phyloP scores from a whole-genome alignment of 1,284 basidiomycete species.

The Lentinula novae-zelandiae region DNA sequence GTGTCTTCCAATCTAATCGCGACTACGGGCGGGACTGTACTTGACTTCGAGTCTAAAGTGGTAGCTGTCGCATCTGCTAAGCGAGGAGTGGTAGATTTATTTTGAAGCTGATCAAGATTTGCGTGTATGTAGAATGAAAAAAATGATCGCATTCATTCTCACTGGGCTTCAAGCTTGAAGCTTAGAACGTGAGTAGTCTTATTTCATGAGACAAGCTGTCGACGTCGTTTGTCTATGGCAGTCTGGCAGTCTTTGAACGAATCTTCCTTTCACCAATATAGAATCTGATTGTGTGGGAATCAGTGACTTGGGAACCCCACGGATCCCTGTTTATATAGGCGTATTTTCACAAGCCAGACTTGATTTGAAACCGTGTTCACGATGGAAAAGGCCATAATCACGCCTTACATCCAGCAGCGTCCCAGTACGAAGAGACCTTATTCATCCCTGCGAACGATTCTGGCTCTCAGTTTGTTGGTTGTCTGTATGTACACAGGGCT shows the following conservation, averaged over 20 bases:
- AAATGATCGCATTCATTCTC: too few species aligned
- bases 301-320: background rate
- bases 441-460: background rate
- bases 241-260: too few species aligned
- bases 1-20: constrained; percentile 57
- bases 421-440: background rate
- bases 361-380: background rate
- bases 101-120: constrained; percentile 21
- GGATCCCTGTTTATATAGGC: background rate
- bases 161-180: too few species aligned
- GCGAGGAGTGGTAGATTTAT: constrained; percentile 41
- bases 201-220: too few species aligned
- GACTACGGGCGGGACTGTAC: constrained; percentile 48
- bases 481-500: background rate
- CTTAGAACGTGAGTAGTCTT: too few species aligned
- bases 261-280: background rate
- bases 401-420: background rate
- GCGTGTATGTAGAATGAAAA: background rate
- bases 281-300: background rate
- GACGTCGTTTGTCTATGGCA: too few species aligned
- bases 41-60: constrained; percentile 59
- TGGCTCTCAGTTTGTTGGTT: background rate
- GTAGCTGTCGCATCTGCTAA: constrained; percentile 52
- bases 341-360: background rate
- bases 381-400: background rate